Conservation (phyloP, 441 rosid genomes). For the Arabidopsis hybrid region DNA sequence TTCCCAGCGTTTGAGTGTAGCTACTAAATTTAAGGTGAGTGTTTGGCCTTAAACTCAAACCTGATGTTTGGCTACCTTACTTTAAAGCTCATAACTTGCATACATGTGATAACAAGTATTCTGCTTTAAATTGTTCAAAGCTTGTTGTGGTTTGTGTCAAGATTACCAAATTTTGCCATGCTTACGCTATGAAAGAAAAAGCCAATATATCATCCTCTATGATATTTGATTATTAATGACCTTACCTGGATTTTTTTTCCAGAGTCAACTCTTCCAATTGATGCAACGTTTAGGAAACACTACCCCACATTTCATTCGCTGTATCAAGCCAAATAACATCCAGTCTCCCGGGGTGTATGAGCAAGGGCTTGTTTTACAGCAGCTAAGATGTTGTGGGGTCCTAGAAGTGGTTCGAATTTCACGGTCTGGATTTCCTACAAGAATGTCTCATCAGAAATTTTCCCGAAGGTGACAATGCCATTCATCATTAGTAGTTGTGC, state of each 20-base stretch:
- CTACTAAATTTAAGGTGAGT: slow-evolving; percentile 94
- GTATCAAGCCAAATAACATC: slow-evolving; percentile 91
- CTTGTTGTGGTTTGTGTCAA: slow-evolving; percentile 26
- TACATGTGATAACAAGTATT: slow-evolving; percentile 12
- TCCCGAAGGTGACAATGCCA: slow-evolving; percentile 71
- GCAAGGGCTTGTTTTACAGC: slow-evolving; percentile 95
- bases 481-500: slow-evolving; percentile 28
- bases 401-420: slow-evolving; percentile 98
- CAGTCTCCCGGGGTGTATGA: slow-evolving; percentile 92
- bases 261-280: slow-evolving; percentile 96
- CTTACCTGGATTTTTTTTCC: slow-evolving; percentile 33
- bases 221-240: slow-evolving; percentile 13
- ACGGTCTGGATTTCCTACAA: slow-evolving; percentile 97
- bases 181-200: neutral
- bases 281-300: slow-evolving; percentile 97
- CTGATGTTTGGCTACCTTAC: slow-evolving; percentile 10
- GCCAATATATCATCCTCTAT: slow-evolving; percentile 5
- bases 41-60: slow-evolving; percentile 22
- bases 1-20: slow-evolving; percentile 93
- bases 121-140: neutral
- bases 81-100: slow-evolving; percentile 16
- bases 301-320: slow-evolving; percentile 97
- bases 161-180: neutral
- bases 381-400: slow-evolving; percentile 98
- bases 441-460: slow-evolving; percentile 97